These are phyloP conservation scores for Curvularia hawaiiensis DNA, from an alignment of 2,329 filamentous ascomycete genomes.

Conservation along the genomic window DNA sequence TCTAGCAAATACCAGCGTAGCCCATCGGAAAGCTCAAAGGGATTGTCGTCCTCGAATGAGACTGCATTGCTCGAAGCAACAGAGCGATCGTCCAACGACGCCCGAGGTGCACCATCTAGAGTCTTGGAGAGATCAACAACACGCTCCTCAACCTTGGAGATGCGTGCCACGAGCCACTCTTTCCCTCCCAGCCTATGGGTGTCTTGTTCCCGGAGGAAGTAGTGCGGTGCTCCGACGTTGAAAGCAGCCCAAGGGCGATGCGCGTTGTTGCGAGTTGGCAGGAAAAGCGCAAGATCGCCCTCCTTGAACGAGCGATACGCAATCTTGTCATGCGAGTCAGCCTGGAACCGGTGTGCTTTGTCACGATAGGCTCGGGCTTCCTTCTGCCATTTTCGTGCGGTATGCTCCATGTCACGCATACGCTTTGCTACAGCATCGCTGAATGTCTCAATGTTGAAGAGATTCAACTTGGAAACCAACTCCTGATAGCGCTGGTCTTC, in stretches of 20 bases:
- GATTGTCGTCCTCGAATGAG: conserved; percentile 85
- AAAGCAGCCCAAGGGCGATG: conserved; percentile 97
- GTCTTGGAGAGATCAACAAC: conserved; percentile 90
- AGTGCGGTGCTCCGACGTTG: conserved; percentile 96
- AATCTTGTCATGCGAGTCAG: conserved; percentile 93
- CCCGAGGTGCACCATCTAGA: conserved; percentile 56
- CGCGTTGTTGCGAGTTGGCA: conserved; percentile 92
- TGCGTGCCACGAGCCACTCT: conserved; percentile 96
- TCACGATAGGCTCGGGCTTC: conserved; percentile 88
- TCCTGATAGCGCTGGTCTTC: conserved; percentile 76
- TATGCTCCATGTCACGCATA: conserved; percentile 90
- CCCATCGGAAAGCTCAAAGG: conserved; percentile 94
- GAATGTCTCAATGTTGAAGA: conserved; percentile 84
- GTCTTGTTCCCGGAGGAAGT: conserved; percentile 93
- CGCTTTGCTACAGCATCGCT: conserved; percentile 85
- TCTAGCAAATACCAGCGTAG: conserved; percentile 96
- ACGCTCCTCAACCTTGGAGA: conserved; percentile 87
- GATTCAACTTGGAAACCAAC: conserved; percentile 74
- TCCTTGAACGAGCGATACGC: conserved; percentile 96
- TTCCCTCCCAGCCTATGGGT: conserved; percentile 80
- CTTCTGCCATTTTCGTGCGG: conserved; percentile 90
- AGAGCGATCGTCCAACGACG: conserved; percentile 52
- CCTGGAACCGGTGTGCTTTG: conserved; percentile 78
- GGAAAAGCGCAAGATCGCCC: conserved; percentile 89
- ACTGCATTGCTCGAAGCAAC: conserved; percentile 58